Base-by-base conservation (phyloP, 2,329 filamentous ascomycete species). In the Metarhizium humberi region DNA sequence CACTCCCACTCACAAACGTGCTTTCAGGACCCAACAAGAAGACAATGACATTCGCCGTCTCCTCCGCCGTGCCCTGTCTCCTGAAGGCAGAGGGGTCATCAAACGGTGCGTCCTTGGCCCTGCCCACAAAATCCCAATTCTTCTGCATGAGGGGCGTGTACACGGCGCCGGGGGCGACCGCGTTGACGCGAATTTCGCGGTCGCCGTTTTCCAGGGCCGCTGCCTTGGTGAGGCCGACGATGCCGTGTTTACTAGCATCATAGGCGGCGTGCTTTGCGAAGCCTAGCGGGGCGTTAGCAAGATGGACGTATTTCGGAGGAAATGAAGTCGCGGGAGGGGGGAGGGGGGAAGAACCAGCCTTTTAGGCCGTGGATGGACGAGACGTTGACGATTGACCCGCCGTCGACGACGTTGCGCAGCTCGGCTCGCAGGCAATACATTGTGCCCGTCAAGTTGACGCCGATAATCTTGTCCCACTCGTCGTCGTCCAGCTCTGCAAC, bases 331-430 rank as follows among this genome's bases (percentile, higher is more conserved):
- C 25, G 3, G 25, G 25, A 25, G 25, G 3, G 25, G 25, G 25
- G 25, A 25, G 25, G 25, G 4, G 32, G 32, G 32, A 34, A 18
- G 8, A 48, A 14, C 52, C 54, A 63, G 60, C 67, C 66, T 25
- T 71, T 65, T 10, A 67, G 59, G 40, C 78, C 78, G 42, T 78
- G 73, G 49, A 81, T 75, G 42, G 75, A 79, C n/a, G 75, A 72
- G 32, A 78, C 71, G 62, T 80, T 83, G 56, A 84, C 80, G 61
- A 84, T 82, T 58, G 78, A 80, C 1, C 78, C 79, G 1, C 76
- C 74, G n/a, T 75, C 68, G 2, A 70, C 69, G 50, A 82, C 73
- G 45, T 72, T 71, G 42, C 64, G 64, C 46, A 76, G 66, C 63
- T 74, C 63, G 8, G 73, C 73, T 40, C 75, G 69, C 59, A 78